Evolutionary conservation across 768 basidiomycete species (phyloP).

Genomic region (Leccinum longicurvipes): DNA sequence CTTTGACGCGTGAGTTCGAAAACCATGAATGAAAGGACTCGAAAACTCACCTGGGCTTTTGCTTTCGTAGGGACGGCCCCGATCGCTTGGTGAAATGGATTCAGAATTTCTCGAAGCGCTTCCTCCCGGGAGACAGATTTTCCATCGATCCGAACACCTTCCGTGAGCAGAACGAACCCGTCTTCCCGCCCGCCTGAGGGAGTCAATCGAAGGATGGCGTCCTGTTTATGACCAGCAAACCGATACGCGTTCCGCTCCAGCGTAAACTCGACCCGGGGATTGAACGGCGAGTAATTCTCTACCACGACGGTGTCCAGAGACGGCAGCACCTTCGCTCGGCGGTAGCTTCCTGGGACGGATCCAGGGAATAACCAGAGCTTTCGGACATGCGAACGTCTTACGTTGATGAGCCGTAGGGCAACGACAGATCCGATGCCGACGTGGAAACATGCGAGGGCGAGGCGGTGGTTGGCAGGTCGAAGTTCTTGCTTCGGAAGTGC

Average conservation of each 20-base stretch:
- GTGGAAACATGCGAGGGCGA: conserved; percentile 27
- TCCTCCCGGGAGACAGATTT: conserved; percentile 15
- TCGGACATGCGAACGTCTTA: conserved; percentile 27
- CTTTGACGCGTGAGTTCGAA: conserved; percentile 9
- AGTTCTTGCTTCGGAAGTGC: conserved; percentile 19
- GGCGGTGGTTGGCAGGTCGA: conserved; percentile 30
- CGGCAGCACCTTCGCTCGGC: conserved; percentile 14
- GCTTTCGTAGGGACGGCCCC: conserved; percentile 5
- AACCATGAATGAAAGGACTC: neutral
- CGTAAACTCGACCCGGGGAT: conserved; percentile 22
- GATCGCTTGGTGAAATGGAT: conserved; percentile 14
- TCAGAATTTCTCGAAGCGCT: conserved; percentile 21
- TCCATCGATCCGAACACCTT: conserved; percentile 27
- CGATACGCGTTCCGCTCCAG: conserved; percentile 24
- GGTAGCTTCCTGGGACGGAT: conserved; percentile 23
- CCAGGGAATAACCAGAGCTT: conserved; percentile 31
- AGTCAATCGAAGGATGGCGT: conserved; percentile 19
- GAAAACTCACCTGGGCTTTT: conserved; percentile 17
- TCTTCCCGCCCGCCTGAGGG: conserved; percentile 14
- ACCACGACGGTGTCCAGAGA: conserved; percentile 26
- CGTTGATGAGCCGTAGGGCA: conserved; percentile 25
- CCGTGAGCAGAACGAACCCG: conserved; percentile 19
- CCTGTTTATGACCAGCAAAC: conserved; percentile 18
- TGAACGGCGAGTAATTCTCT: conserved; percentile 21
- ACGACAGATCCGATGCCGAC: conserved; percentile 28